Base-by-base conservation (phyloP, 805 yeast genomes). In the Phaffomyces antillensis region DNA sequence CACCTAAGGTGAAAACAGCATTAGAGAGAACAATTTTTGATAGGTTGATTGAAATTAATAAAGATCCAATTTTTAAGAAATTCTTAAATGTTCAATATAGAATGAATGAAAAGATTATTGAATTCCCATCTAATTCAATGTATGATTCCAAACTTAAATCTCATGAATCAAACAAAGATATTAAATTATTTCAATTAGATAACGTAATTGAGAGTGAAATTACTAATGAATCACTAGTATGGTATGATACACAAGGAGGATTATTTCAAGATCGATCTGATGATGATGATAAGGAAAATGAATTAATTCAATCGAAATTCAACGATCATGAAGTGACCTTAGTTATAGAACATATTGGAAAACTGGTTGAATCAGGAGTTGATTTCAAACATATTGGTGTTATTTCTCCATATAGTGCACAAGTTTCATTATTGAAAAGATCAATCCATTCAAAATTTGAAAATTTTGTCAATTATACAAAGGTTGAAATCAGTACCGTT, bases 231-330 rank as follows among this genome's bases (percentile, higher is more conserved):
- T 77, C 82, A 2, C 59, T 83, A 0, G 67, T 88, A 2, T 90
- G 96, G 96, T 81, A 83, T 52, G 98, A 93, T 56, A 93, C 98
- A 0, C 93, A 88, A 64, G 96, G 96, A 16, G 96, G 88, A 8
- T 85, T 82, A 33, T 89, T 72, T 55, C 79, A 77, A 0, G 97
- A 90, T 58, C 67, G 68, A 45, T 70, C 72, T 16, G 71, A 67
- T 13, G 62, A 62, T 32, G 56, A 62, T 32, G 56, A 58, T 32
- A 48, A 50, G 16, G 35, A 16, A 17, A 52, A 50, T 16, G 49
- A 46, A 17, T 40, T 40, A 43, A 37, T 46, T 7, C 48, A 37
- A 18, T 86, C 96, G 0, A 83, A 83, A 55, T 81, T 61, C 52
- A 91, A 91, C 60, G 87, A 83, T 39, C 79, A 81, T 60, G 99